Base-by-base conservation (phyloP, 73 alveolate genomes). In the Paramecium octaurelia region DNA sequence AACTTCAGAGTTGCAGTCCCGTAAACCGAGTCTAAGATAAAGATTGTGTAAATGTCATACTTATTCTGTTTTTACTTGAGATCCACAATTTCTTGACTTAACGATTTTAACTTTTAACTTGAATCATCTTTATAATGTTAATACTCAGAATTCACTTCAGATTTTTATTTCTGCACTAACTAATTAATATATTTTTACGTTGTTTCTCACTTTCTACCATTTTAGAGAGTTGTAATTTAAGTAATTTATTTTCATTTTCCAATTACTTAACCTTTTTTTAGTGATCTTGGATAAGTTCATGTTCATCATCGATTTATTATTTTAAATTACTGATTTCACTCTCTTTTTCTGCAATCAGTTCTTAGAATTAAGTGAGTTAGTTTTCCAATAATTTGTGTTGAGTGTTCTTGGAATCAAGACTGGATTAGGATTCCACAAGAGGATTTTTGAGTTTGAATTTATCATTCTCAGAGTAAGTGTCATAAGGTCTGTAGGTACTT, bases 191-290 rank as follows among this genome's bases (percentile, higher is more conserved):
- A 54, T 27, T 64, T 2, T 64, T 64, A 64, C 84, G 31, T 64
- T 64, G 21, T 64, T 64, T 64, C 29, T 64, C 84, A 24, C 11
- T 64, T 2, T 64, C 84, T 10, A 27, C 6, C 23, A n/a, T 24
- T n/a, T 14, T 64, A 31, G 84, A 27, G 8, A 64, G 3, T 64
- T 64, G 31, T 7, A 64, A 6, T 34, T 64, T 64, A 11, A 64
- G 42, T 64, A 31, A 64, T 64, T 64, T 64, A 64, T 64, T 64
- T 64, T 64, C 84, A 64, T 64, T 64, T 64, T 64, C 84, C 6
- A 64, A 34, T 34, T 64, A 64, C 12, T 64, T 64, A 27, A 24
- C 4, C n/a, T 64, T 64, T 64, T 27, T 31, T 64, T 2, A 1
- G 27, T 64, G 29, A 9, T 64, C n/a, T 10, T 27, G 12, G 0